phyloP scores from a whole-genome alignment of 2,329 filamentous ascomycete genomes.

The Xylariaceae sp. region DNA sequence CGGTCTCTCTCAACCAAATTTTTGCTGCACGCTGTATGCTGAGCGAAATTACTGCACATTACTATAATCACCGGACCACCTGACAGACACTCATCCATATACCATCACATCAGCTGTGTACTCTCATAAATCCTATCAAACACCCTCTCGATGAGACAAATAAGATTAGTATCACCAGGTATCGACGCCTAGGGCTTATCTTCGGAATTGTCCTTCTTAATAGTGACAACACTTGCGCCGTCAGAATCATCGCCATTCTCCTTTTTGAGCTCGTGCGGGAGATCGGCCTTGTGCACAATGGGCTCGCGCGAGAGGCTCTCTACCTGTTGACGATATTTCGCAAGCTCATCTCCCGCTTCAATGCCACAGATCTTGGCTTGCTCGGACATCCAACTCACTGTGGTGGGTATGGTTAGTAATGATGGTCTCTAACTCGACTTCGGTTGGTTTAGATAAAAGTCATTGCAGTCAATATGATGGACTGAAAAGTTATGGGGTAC shows the following conservation, averaged over 20 bases:
- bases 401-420: neutral
- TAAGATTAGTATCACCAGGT: neutral
- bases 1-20: too few species aligned
- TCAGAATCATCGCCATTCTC: neutral
- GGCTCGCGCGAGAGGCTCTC: neutral
- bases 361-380: constrained; percentile 31
- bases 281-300: neutral
- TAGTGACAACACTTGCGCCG: neutral
- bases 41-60: too few species aligned
- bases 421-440: too few species aligned
- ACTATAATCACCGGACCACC: too few species aligned
- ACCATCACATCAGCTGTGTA: neutral
- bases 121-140: neutral
- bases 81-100: too few species aligned
- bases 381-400: constrained; percentile 26
- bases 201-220: neutral
- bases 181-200: neutral
- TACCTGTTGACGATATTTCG: constrained; percentile 30
- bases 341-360: constrained; percentile 34
- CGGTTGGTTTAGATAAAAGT: too few species aligned
- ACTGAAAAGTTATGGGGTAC: constrained; percentile 1
- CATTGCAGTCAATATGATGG: neutral
- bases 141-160: neutral
- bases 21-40: too few species aligned
- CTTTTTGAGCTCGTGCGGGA: neutral